Base-by-base conservation (phyloP, 2,329 filamentous ascomycete genomes). In the Botryotinia globosa region DNA sequence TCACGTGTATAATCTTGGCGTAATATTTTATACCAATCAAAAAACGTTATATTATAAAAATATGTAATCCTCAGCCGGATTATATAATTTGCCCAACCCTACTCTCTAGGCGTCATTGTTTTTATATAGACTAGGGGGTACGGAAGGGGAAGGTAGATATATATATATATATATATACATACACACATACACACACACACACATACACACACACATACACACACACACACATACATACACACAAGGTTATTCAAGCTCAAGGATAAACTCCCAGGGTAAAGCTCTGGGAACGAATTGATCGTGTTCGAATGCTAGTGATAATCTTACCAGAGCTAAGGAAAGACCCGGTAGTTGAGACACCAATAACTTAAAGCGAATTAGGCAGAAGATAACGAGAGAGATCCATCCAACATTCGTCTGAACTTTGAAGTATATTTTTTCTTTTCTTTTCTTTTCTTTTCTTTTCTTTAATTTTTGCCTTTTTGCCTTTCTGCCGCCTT, bases 91-190 rank as follows among this genome's bases (percentile, higher is more conserved):
- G n/a, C n/a, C n/a, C n/a, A n/a, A n/a, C n/a, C n/a, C 58, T 4
- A 22, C 48, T n/a, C 25, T 51, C 48, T 51, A 51, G 68, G 68
- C 44, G 58, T 64, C 44, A 71, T 71, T 51, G 48, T 64, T 51
- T 70, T 12, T 25, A 9, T 14, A 37, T 56, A 37, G 29, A 59
- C 14, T n/a, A 34, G 29, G 34, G 44, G 44, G 42, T 29, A n/a
- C 25, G 14, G 22, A 37, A 44, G 16, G 48, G 16, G 29, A 39
- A 25, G 14, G n/a, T n/a, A n/a, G n/a, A n/a, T n/a, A n/a, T n/a
- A n/a, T n/a, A n/a, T n/a, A n/a, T n/a, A n/a, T n/a, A n/a, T n/a
- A n/a, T n/a, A n/a, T n/a, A n/a, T n/a, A 34, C 32, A 34, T 34
- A 34, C 32, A n/a, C n/a, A n/a, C n/a, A n/a, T n/a, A n/a, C n/a